Conservation (phyloP, 495 filamentous ascomycete genomes). For the Xylaria sp. region DNA sequence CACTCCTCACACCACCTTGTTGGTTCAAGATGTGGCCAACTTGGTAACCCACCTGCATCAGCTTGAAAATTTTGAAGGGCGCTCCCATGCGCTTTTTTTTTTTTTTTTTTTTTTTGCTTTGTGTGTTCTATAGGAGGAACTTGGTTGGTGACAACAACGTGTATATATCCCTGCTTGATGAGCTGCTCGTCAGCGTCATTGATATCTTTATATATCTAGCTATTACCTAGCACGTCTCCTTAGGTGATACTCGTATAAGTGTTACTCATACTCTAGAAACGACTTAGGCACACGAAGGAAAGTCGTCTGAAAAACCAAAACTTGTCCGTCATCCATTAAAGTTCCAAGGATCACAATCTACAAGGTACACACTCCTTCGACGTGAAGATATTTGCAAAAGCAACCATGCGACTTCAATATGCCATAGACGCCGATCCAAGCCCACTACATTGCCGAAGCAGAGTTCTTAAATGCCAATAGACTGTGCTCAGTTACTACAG, state of each 20-base stretch:
- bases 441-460: background rate
- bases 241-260: background rate
- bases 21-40: too few relatives aligned
- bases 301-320: background rate
- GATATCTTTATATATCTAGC: background rate
- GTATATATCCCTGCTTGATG: background rate
- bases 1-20: too few relatives aligned
- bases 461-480: background rate
- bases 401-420: background rate
- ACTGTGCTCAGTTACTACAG: background rate
- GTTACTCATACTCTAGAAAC: background rate
- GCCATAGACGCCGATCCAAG: background rate
- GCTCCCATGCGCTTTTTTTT: too few relatives aligned
- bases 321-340: background rate
- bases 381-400: background rate
- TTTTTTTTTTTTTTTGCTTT: too few relatives aligned
- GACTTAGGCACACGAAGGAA: background rate
- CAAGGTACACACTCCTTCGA: background rate
- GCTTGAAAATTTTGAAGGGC: too few relatives aligned
- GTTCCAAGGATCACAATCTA: background rate
- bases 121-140: too few relatives aligned
- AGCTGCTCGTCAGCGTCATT: background rate
- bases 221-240: background rate
- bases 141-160: too few relatives aligned
- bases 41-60: too few relatives aligned